Evolutionary conservation across 768 basidiomycete species (phyloP), one percentile per base, ranked within the genome.

Genomic region (Wakefieldia striispora): DNA sequence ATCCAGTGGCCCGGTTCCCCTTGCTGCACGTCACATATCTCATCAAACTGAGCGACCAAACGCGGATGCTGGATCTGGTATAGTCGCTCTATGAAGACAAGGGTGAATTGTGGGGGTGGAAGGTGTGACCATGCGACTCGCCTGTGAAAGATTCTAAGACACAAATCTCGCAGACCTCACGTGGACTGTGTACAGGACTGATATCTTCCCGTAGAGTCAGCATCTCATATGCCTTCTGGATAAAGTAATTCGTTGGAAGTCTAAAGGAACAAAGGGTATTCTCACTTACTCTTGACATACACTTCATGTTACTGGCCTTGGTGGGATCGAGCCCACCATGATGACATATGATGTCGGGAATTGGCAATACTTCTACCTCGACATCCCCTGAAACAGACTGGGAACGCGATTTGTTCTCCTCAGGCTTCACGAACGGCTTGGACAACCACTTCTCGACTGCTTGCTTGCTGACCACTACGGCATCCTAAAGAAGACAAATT

Each of bases 31-130:
- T 75, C 70, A 34, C 73, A 72, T 6, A 81, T 62, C 4, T 75
- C 72, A 40, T 89, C 83, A 49, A 90, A 86, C 46, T 72, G 65
- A 23, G 72, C 65, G 0, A 88, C 81, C n/a, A 76, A 63, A 38
- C 70, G 74, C 21, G 84, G 82, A 63, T 92, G 90, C 54, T 84
- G 75, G 16, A 78, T 71, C 54, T 80, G 77, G 65, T 92, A 92
- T 16, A 84, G 64, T 54, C 77, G 79, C 61, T 89, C 90, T 91
- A 50, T 35, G 36, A 53, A 31, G 46, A 37, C 17, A 27, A 40
- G 40, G 19, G 20, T 51, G 26, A 48, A 45, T 24, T 16, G 31
- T 31, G 39, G 20, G 48, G 35, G 26, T 36, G 29, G 17, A 44
- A 36, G 34, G 37, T 19, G 33, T 19, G 33, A 19, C 31, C 29